Evolutionary conservation across 306 rosid genomes (phyloP).

Genomic region (Aeschynomene evenia): DNA sequence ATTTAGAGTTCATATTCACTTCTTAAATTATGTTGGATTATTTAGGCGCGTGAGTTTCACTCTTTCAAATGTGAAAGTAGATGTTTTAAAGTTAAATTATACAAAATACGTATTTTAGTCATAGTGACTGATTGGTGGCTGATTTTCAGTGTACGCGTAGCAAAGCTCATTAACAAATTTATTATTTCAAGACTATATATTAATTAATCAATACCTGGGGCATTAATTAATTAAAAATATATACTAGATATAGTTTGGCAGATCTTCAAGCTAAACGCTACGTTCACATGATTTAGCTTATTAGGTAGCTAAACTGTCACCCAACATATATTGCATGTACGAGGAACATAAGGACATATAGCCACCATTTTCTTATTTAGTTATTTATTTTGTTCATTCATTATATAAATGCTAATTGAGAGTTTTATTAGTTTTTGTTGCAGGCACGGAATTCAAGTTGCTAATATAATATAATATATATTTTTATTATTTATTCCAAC

Average conservation of each 20-base stretch:
- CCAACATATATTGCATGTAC: neutral
- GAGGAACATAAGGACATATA: neutral
- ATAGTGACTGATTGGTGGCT: too few relatives aligned
- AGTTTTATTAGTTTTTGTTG: neutral
- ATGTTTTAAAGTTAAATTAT: too few relatives aligned
- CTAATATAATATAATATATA: neutral
- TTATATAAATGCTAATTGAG: neutral
- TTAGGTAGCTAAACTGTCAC: neutral
- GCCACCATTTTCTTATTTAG: neutral
- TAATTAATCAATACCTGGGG: neutral
- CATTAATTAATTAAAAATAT: neutral
- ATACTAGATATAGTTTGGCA: neutral
- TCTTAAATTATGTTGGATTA: too few relatives aligned
- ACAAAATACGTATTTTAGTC: too few relatives aligned
- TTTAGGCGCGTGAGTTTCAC: too few relatives aligned
- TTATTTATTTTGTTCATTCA: neutral
- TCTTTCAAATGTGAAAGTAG: too few relatives aligned
- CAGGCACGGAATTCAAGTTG: neutral
- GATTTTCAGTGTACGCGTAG: too few relatives aligned
- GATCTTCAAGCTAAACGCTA: neutral
- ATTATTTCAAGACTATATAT: too few relatives aligned
- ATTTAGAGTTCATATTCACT: too few relatives aligned
- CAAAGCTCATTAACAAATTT: too few relatives aligned
- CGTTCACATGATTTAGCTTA: neutral
- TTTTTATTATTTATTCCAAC: neutral